Percentiles rank a stretch among this genome's conserved stretches.
Conservation (phyloP, 805 yeast species). For the Candida mattraensis region DNA sequence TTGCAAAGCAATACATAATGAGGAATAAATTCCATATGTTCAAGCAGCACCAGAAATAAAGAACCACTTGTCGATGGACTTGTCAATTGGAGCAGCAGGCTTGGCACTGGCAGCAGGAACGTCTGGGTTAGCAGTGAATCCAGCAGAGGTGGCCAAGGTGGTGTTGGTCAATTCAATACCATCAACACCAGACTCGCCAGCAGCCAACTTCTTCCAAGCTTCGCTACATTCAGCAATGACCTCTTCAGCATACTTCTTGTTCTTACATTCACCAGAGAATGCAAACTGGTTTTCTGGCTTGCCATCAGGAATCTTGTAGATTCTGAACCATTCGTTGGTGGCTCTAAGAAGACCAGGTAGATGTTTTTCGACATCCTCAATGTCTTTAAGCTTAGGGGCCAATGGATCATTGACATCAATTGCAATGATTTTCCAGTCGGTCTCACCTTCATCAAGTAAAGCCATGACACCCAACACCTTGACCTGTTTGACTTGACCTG, state of each 20-base stretch:
- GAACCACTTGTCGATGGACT: constrained; percentile 98
- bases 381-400: constrained; percentile 81
- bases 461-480: constrained; percentile 95
- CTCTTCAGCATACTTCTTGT: constrained; percentile 82
- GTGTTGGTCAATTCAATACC: constrained; percentile 78
- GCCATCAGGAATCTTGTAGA: constrained; percentile 97
- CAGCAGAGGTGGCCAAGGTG: constrained; percentile 58
- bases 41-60: constrained; percentile 79
- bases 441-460: constrained; percentile 86
- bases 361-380: constrained; percentile 85
- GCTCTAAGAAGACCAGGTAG: constrained; percentile 93
- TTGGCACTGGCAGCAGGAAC: constrained; percentile 71
- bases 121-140: constrained; percentile 48
- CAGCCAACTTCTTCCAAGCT: constrained; percentile 78
- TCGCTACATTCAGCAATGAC: constrained; percentile 78
- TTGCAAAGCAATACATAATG: constrained; percentile 1
- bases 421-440: constrained; percentile 91
- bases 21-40: constrained; percentile 6
- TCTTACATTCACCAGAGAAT: constrained; percentile 90
- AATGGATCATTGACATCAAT: constrained; percentile 86
- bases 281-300: constrained; percentile 96
- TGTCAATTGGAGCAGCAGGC: constrained; percentile 93
- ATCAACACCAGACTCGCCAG: constrained; percentile 59
- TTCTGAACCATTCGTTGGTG: constrained; percentile 97
- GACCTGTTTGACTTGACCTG: constrained; percentile 81